phyloP scores from a whole-genome alignment of 768 basidiomycete genomes.

The Mycena vulgaris region DNA sequence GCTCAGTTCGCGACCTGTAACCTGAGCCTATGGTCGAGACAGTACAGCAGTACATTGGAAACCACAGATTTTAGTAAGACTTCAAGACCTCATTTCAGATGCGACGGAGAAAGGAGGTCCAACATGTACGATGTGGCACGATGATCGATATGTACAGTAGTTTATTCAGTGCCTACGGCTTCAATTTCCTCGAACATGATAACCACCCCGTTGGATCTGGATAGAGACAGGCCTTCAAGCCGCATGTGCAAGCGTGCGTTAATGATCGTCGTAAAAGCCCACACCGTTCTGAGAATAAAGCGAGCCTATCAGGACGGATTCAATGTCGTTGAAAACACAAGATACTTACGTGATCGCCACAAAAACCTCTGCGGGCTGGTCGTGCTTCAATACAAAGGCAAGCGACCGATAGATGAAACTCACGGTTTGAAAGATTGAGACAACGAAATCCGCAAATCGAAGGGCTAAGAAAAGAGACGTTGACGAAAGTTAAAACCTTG shows the following conservation, averaged over 20 bases:
- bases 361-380: background rate
- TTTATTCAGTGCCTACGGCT: background rate
- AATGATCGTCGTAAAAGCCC: slow-evolving; percentile 10
- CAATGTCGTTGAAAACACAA: background rate
- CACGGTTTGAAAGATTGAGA: slow-evolving; percentile 6
- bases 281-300: background rate
- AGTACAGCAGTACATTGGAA: too few relatives aligned
- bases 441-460: background rate
- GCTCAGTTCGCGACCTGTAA: too few relatives aligned
- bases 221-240: slow-evolving; percentile 7
- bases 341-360: slow-evolving; percentile 9
- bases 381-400: background rate
- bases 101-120: too few relatives aligned
- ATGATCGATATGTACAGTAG: background rate
- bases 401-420: background rate
- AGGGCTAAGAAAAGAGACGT: slow-evolving; percentile 2
- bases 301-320: background rate
- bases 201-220: background rate
- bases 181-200: slow-evolving; percentile 7
- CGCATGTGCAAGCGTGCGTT: slow-evolving; percentile 29
- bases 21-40: too few relatives aligned
- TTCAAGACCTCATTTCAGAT: too few relatives aligned
- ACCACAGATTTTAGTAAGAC: too few relatives aligned
- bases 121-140: too few relatives aligned
- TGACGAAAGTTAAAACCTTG: background rate